Evolutionary conservation across 768 basidiomycete species (phyloP), one percentile per base, ranked within the genome.

Genomic region (Trametes meyenii): DNA sequence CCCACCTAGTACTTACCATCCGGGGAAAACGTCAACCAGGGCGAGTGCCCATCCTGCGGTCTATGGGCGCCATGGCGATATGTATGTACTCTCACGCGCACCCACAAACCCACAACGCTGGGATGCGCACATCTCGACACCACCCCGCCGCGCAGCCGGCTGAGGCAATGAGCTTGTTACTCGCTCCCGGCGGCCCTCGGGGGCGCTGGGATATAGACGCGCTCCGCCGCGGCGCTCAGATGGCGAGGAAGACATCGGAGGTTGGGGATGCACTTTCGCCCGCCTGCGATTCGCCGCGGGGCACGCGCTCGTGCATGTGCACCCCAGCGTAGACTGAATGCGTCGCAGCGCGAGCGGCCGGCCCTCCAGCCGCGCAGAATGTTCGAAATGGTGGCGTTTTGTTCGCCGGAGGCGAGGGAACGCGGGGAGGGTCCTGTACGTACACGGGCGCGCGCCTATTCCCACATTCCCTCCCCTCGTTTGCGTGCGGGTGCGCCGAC

Each of bases 391-490:
- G 52, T 54, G 59, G 44, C 51, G 52, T 44, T 53, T 53, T 39
- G 51, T 45, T 52, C 50, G 44, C 35, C 50, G 58, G 58, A 26
- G 14, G 51, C 36, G 51, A 40, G 51, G 39, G 50, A 42, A 23
- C 12, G 36, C 3, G 16, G 35, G 21, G 36, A 38, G 58, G 35
- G 52, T n/a, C 10, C 35, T 55, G 51, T 61, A 55, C 60, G 60
- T 61, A 61, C 60, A 58, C 40, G 39, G 33, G 26, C 39, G 7
- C 17, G 52, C 45, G 52, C 39, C 50, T 46, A 33, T 26, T 54
- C 24, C 52, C 60, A 17, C 60, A 49, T 40, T 61, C 38, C 45
- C 46, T 55, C 53, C 60, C 60, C 45, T 35, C 45, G n/a, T 40
- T 50, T 55, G 36, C 51, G 51, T 38, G 51, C 23, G 51, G 14